Evolutionary conservation across 768 basidiomycete genomes (phyloP).

Genomic region (Daedaleopsis sinensis): DNA sequence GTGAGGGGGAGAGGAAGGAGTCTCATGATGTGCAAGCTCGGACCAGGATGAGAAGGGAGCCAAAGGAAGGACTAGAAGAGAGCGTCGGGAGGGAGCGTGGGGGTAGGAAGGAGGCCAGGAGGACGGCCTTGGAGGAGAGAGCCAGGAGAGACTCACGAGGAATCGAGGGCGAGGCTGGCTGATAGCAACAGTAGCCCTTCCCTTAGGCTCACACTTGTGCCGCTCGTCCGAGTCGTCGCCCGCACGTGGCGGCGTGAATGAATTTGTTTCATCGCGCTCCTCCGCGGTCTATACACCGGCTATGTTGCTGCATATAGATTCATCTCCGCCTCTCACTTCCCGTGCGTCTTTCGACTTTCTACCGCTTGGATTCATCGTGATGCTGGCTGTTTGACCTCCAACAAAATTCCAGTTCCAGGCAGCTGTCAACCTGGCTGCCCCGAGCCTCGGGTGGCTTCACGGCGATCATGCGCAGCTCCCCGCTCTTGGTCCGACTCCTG

Average conservation of each 20-base stretch:
- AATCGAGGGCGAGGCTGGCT: not conserved
- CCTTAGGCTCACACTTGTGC: not conserved
- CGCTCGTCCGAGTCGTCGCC: not conserved
- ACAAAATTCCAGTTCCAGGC: too few relatives aligned
- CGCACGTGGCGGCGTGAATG: not conserved
- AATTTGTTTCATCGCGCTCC: too few relatives aligned
- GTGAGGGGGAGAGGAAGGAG: constrained; percentile 38
- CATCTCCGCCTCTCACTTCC: too few relatives aligned
- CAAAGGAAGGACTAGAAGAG: constrained; percentile 28
- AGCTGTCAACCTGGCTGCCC: too few relatives aligned
- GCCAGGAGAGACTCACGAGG: constrained; percentile 3
- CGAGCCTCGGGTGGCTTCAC: too few relatives aligned
- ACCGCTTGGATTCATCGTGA: too few relatives aligned
- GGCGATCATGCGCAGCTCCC: not conserved
- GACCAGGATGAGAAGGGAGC: constrained; percentile 22
- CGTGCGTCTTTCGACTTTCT: too few relatives aligned
- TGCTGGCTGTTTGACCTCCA: too few relatives aligned
- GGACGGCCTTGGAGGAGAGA: constrained; percentile 8
- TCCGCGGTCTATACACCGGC: too few relatives aligned
- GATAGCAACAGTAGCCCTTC: constrained; percentile 3
- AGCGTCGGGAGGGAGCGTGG: constrained; percentile 22
- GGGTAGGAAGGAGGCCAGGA: constrained; percentile 13
- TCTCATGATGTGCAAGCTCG: constrained; percentile 41
- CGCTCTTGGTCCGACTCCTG: too few relatives aligned
- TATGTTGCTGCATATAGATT: too few relatives aligned